These are phyloP conservation scores for Candida khao-thaluensis DNA, from an alignment of 805 yeast genomes.

Conservation along the genomic window DNA sequence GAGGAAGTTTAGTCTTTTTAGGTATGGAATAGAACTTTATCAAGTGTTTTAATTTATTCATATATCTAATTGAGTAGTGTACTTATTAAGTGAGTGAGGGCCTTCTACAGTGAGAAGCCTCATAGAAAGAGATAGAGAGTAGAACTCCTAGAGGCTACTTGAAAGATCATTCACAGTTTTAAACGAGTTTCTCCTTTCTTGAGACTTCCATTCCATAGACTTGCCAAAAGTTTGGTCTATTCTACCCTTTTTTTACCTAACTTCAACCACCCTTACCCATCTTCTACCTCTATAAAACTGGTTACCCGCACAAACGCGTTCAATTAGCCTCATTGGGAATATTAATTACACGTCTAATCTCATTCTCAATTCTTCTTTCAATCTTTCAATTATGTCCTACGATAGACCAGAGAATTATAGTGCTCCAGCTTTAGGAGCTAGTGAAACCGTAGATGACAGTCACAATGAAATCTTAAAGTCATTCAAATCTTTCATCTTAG, in stretches of 20 bases:
- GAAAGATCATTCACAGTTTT: too few relatives aligned
- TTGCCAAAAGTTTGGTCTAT: too few relatives aligned
- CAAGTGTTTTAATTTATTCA: neutral
- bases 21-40: neutral
- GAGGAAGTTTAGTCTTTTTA: slow-evolving; percentile 51
- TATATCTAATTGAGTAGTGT: neutral
- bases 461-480: slow-evolving; percentile 71
- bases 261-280: neutral
- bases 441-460: slow-evolving; percentile 61
- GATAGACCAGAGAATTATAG: slow-evolving; percentile 70
- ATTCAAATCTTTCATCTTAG: slow-evolving; percentile 78
- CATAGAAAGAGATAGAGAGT: too few relatives aligned
- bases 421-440: slow-evolving; percentile 87
- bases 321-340: slow-evolving; percentile 12
- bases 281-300: neutral
- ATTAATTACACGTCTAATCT: slow-evolving; percentile 16
- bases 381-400: slow-evolving; percentile 52
- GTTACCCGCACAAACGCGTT: slow-evolving; percentile 9
- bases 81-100: too few relatives aligned
- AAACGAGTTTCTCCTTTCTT: too few relatives aligned
- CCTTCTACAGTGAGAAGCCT: too few relatives aligned
- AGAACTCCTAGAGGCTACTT: too few relatives aligned
- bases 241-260: too few relatives aligned
- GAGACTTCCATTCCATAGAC: too few relatives aligned
- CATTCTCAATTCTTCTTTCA: slow-evolving; percentile 3